Evolutionary conservation across 805 yeast species (phyloP), one percentile per base, ranked within the genome.

Genomic region (Debaryomyces maramus): DNA sequence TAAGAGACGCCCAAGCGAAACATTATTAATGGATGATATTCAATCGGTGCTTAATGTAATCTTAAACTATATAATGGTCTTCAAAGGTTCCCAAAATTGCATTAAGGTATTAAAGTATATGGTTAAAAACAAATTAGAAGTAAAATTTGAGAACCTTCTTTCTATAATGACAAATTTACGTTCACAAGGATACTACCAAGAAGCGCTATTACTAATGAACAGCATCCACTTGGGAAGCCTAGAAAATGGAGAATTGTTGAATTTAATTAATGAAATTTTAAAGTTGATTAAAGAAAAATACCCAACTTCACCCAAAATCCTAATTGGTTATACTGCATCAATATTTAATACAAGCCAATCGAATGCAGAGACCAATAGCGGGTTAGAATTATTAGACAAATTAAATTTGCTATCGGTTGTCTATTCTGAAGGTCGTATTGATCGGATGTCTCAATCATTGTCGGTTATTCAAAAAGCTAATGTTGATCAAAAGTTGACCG

Each of bases 241-340:
- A 10, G 20, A 43, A 3, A 21, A 28, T 3, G 13, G 19, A 0
- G 59, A 67, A 27, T 53, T 59, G 26, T 16, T 16, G 1, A 27
- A 42, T 14, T 45, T 68, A 20, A 60, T 55, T 4, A 45, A 52
- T 3, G 70, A 70, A 36, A 57, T 70, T 8, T 50, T 70, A 39
- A 42, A 49, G 6, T 46, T 68, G 13, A 65, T 67, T 24, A 47
- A 53, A 11, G 46, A 44, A 8, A 60, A 60, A 41, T 70, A 55
- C 39, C 51, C 61, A 0, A 40, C 42, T 6, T 55, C 63, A 5
- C 72, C 73, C 2, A 59, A 65, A 24, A 55, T 67, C 3, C 47
- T 67, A 4, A 48, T 64, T 4, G 74, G 73, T 2, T 70, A 70
- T 47, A 56, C 59, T 22, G 56, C 60, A 0, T 51, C 68, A 1